Conservation (phyloP, 805 yeast species). For the Lipomyces yamadae region DNA sequence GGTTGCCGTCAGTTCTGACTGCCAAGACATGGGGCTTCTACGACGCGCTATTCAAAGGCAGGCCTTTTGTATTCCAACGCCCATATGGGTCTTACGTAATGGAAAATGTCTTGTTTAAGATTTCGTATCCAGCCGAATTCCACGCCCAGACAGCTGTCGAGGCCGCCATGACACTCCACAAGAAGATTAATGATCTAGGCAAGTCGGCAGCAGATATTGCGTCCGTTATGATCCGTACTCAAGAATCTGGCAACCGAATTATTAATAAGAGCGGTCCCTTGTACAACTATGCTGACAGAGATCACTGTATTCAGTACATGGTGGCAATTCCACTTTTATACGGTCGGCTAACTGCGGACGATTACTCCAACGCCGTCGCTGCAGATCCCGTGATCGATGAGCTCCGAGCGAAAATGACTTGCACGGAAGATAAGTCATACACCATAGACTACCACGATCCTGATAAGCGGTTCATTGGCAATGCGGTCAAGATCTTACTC, state of each 20-base stretch:
- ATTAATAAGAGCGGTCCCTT: conserved; percentile 65
- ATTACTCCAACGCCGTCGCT: conserved; percentile 59
- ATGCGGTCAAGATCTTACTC: conserved; percentile 56
- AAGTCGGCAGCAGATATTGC: conserved; percentile 56
- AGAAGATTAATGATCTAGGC: conserved; percentile 49
- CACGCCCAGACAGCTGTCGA: conserved; percentile 71
- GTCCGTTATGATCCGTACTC: conserved; percentile 58
- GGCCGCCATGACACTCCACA: conserved; percentile 56
- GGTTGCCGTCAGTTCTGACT: conserved; percentile 62
- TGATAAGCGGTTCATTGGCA: conserved; percentile 61
- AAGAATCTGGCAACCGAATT: conserved; percentile 64
- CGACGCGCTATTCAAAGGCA: conserved; percentile 61
- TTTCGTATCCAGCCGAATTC: conserved; percentile 68
- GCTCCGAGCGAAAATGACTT: conserved; percentile 59
- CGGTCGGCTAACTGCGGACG: conserved; percentile 63
- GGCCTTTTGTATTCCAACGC: conserved; percentile 60
- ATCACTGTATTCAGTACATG: conserved; percentile 70
- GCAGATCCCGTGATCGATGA: conserved; percentile 57
- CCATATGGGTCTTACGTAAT: conserved; percentile 61
- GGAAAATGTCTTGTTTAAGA: conserved; percentile 66
- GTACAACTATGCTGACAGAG: conserved; percentile 67
- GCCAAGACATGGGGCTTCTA: conserved; percentile 68
- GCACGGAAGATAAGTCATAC: conserved; percentile 57
- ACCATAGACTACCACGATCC: conserved; percentile 61
- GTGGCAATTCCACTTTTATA: conserved; percentile 60